Conservation (phyloP, 176 grass and related monocot genomes). For the Alloteropsis semialata region DNA sequence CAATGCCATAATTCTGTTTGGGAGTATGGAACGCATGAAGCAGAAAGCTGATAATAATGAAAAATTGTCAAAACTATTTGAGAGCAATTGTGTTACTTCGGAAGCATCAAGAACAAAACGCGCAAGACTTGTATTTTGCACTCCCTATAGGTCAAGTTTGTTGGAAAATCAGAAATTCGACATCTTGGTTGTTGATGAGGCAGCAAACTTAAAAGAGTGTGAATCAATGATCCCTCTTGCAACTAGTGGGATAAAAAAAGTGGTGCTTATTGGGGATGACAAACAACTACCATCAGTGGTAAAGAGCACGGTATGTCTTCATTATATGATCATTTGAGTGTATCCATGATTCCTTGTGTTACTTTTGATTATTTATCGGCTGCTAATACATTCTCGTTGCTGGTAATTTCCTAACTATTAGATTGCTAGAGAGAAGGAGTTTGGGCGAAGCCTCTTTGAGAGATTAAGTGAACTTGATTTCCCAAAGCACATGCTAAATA, state of each 20-base stretch:
- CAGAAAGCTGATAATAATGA: constrained; percentile 4
- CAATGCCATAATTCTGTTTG: neutral
- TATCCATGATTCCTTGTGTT: constrained; percentile 24
- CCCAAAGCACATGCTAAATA: too few relatives aligned
- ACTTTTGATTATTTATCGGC: too few relatives aligned
- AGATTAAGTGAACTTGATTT: too few relatives aligned
- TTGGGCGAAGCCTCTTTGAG: too few relatives aligned
- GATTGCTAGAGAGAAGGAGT: too few relatives aligned
- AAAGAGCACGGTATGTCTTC: constrained; percentile 34
- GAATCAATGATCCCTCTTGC: too few relatives aligned
- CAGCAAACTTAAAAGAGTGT: too few relatives aligned
- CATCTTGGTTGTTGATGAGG: constrained; percentile 48
- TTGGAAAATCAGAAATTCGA: neutral
- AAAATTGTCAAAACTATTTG: constrained; percentile 16
- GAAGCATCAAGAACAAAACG: neutral
- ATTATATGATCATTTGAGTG: neutral
- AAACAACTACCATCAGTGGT: constrained; percentile 43
- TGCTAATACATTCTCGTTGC: too few relatives aligned
- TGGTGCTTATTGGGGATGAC: too few relatives aligned
- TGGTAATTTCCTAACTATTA: too few relatives aligned
- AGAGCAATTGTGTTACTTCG: neutral
- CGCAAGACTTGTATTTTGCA: constrained; percentile 37
- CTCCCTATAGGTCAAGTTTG: constrained; percentile 14
- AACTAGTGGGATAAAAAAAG: too few relatives aligned
- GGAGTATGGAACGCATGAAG: neutral